These are phyloP conservation scores for Trichosanthes truncata DNA, from an alignment of 306 rosid species.

Conservation along the genomic window DNA sequence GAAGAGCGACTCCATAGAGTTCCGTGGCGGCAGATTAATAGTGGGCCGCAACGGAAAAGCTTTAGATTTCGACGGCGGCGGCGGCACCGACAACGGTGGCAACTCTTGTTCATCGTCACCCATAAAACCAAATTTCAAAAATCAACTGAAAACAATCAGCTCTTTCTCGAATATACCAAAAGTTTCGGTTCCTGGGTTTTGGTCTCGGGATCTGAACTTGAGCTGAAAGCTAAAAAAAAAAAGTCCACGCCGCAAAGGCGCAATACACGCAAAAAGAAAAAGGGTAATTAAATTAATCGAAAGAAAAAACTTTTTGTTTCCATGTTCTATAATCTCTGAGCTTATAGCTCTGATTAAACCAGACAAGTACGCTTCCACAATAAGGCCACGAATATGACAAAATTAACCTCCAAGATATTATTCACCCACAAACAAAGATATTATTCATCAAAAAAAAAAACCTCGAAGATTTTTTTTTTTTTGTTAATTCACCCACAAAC, in stretches of 20 bases:
- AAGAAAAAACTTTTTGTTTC: background rate
- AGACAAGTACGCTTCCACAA: background rate
- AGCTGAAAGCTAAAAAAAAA: conserved; percentile 10
- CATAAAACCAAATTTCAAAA: conserved; percentile 25
- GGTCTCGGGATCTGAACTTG: conserved; percentile 38
- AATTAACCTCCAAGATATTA: background rate
- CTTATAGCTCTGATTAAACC: background rate
- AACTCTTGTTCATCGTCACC: conserved; percentile 22
- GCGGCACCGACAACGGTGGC: conserved; percentile 10
- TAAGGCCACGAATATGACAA: background rate
- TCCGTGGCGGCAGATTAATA: conserved; percentile 48
- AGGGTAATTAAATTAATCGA: background rate
- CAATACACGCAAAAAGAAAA: background rate
- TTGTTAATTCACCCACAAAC: too few relatives aligned
- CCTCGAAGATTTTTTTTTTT: too few relatives aligned
- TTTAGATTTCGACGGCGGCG: conserved; percentile 22
- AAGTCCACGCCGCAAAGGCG: conserved; percentile 74
- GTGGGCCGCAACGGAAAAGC: conserved; percentile 24
- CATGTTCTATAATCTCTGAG: background rate
- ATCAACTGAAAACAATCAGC: background rate
- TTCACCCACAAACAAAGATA: background rate
- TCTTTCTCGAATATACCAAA: background rate
- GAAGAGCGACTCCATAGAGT: conserved; percentile 47
- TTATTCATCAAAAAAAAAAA: background rate
- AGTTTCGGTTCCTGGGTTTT: background rate